phyloP scores from a whole-genome alignment of 371 early-diverging fungal genomes.

The Haplosporangium sp. region DNA sequence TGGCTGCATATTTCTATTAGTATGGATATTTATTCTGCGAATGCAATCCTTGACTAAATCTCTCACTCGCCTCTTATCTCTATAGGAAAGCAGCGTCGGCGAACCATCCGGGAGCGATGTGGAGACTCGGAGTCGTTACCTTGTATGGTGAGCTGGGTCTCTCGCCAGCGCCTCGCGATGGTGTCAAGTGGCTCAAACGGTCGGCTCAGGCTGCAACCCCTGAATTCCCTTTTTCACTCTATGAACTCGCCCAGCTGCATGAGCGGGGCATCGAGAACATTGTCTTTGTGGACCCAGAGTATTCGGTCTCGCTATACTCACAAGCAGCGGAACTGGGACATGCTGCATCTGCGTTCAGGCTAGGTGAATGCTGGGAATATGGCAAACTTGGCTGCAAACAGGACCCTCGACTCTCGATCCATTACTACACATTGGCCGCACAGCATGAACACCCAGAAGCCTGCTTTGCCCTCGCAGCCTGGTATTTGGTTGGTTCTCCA shows the following conservation, averaged over 20 bases:
- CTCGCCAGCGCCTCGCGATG: conserved; percentile 74
- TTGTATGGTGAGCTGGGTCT: conserved; percentile 79
- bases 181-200: conserved; percentile 84
- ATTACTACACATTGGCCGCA: conserved; percentile 84
- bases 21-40: not conserved
- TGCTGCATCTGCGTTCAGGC: conserved; percentile 78
- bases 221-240: conserved; percentile 83
- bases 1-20: not conserved
- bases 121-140: conserved; percentile 77
- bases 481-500: conserved; percentile 89
- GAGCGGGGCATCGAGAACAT: conserved; percentile 77
- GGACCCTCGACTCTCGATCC: conserved; percentile 76
- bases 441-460: conserved; percentile 93
- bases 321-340: conserved; percentile 85
- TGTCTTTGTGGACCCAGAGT: conserved; percentile 78
- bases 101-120: conserved; percentile 81
- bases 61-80: conserved; percentile 1
- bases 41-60: not conserved
- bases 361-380: conserved; percentile 86
- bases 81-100: conserved; percentile 77
- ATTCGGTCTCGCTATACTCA: conserved; percentile 76
- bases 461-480: conserved; percentile 88
- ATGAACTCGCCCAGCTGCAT: conserved; percentile 81
- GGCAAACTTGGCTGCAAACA: conserved; percentile 75
- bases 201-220: conserved; percentile 79